phyloP scores from a whole-genome alignment of 495 filamentous ascomycete species.

The Trichocladium antarcticum region DNA sequence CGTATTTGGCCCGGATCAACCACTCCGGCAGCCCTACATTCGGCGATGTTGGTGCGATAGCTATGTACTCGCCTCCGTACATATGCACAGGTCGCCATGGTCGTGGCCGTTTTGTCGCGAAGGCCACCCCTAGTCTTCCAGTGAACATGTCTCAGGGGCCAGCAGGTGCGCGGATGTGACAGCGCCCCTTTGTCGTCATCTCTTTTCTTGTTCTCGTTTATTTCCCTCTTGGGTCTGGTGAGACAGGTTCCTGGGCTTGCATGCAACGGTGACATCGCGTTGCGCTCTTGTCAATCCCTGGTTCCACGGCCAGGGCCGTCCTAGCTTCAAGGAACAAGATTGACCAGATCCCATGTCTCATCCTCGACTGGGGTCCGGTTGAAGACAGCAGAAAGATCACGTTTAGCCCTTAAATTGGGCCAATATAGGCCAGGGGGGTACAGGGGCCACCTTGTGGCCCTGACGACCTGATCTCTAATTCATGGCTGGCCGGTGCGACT shows the following conservation, averaged over 20 bases:
- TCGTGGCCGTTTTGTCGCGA: too few relatives aligned
- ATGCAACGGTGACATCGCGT: constrained; percentile 20
- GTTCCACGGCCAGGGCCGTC: constrained; percentile 6
- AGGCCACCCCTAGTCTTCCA: too few relatives aligned
- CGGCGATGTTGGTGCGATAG: too few relatives aligned
- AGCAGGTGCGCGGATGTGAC: background rate
- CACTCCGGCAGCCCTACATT: too few relatives aligned
- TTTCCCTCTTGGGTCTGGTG: constrained; percentile 15
- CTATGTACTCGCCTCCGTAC: too few relatives aligned
- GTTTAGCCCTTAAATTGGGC: constrained; percentile 19
- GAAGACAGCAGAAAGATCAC: constrained; percentile 7
- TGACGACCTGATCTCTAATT: background rate
- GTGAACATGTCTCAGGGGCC: background rate
- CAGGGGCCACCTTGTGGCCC: constrained; percentile 9
- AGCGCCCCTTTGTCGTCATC: background rate
- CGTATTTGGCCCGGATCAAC: too few relatives aligned
- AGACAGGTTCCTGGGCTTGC: constrained; percentile 12
- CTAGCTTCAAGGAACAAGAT: constrained; percentile 12
- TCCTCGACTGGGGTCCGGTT: constrained; percentile 10
- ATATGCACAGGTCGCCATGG: too few relatives aligned
- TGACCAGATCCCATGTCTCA: constrained; percentile 19
- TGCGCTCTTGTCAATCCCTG: constrained; percentile 12
- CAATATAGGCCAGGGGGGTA: constrained; percentile 22
- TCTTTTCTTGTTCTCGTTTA: background rate
- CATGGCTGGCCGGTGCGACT: background rate